Percentiles rank a stretch among this genome's conserved stretches.
These are phyloP conservation scores for Stagonosporopsis rhizophila DNA, from an alignment of 2,329 filamentous ascomycete species.

Conservation along the genomic window DNA sequence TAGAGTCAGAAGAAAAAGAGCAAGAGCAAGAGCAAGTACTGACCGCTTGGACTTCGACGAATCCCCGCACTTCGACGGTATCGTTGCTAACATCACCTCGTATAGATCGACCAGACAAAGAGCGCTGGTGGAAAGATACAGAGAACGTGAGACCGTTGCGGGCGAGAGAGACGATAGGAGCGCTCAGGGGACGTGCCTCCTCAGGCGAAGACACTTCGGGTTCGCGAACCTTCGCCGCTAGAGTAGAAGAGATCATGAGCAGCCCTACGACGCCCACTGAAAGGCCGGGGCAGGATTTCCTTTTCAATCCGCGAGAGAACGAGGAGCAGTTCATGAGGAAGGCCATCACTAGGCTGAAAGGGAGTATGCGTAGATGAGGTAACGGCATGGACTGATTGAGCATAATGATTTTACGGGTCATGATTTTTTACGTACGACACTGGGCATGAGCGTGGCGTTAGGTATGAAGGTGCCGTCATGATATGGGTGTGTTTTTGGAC, in stretches of 20 bases:
- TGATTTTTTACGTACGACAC: constrained; percentile 4
- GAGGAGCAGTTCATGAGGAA: constrained; percentile 38
- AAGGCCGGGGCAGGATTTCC: constrained; percentile 26
- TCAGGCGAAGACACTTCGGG: constrained; percentile 9
- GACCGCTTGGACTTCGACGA: constrained; percentile 2
- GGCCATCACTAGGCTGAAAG: constrained; percentile 18
- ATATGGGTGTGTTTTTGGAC: not conserved
- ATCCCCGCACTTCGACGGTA: constrained; percentile 6
- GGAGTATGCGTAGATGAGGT: constrained; percentile 12
- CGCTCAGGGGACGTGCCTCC: constrained; percentile 7
- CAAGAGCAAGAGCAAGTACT: constrained; percentile 21
- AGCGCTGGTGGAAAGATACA: constrained; percentile 36
- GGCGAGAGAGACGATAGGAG: constrained; percentile 10
- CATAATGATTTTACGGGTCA: constrained; percentile 5
- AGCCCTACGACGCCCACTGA: constrained; percentile 16
- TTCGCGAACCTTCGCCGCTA: constrained; percentile 14
- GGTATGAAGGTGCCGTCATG: not conserved
- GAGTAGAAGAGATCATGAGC: constrained; percentile 4
- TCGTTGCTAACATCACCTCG: constrained; percentile 14
- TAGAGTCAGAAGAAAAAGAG: constrained; percentile 2
- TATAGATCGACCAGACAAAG: constrained; percentile 26
- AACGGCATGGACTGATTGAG: not conserved
- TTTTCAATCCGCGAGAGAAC: constrained; percentile 38
- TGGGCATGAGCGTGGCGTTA: constrained; percentile 8
- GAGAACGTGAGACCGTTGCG: constrained; percentile 19